phyloP scores from a whole-genome alignment of 1,139 yeast genomes.

The Saccharomyces pastorianus region DNA sequence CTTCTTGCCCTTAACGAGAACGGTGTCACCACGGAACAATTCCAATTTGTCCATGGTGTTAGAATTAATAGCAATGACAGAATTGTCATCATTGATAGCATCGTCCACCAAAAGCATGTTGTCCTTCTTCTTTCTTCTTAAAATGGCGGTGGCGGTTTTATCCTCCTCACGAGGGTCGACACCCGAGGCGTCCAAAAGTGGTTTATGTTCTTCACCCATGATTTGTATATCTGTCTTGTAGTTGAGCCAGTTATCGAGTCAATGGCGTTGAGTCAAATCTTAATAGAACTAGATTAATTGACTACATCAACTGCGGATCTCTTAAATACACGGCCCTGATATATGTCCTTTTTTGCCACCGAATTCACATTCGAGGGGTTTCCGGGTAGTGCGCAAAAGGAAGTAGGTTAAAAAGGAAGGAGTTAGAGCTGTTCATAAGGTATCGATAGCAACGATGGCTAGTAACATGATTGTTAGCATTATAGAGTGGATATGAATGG shows the following conservation, averaged over 20 bases:
- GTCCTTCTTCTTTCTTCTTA: slow-evolving; percentile 96
- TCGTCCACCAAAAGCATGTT: slow-evolving; percentile 88
- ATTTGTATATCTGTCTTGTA: slow-evolving; percentile 2
- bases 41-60: slow-evolving; percentile 93
- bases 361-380: slow-evolving; percentile 1
- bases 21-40: slow-evolving; percentile 96
- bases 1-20: slow-evolving; percentile 93
- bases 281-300: neutral
- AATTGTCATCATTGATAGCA: slow-evolving; percentile 94
- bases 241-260: neutral
- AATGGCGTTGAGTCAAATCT: neutral
- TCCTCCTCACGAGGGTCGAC: slow-evolving; percentile 54
- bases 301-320: neutral
- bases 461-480: neutral
- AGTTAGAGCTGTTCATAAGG: neutral
- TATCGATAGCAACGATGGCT: neutral
- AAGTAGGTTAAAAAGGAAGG: neutral
- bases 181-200: slow-evolving; percentile 49
- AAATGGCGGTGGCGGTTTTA: slow-evolving; percentile 92
- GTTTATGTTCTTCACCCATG: slow-evolving; percentile 34
- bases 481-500: neutral
- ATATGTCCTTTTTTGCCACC: slow-evolving; percentile 1
- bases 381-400: neutral
- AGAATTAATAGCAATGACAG: slow-evolving; percentile 89
- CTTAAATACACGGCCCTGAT: neutral